Percentiles rank a stretch among this genome's conserved stretches.
phyloP scores from a whole-genome alignment of 2,329 filamentous ascomycete genomes.

The Leptodontidium sp. region DNA sequence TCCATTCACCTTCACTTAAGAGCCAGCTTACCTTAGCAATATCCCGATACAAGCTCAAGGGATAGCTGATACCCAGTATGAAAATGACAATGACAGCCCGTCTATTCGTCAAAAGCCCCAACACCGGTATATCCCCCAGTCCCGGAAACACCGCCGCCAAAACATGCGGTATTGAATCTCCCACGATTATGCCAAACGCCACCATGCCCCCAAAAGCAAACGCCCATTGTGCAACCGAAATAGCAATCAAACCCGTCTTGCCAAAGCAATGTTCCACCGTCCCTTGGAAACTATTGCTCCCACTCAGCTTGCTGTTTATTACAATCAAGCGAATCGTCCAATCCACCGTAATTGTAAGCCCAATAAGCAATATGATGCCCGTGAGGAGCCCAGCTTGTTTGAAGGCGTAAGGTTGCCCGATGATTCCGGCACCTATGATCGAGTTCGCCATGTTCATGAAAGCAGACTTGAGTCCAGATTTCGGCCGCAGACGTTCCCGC shows the following conservation, averaged over 20 bases:
- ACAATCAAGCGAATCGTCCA: conserved; percentile 99
- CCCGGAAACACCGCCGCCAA: conserved; percentile 82
- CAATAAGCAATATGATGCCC: conserved; percentile 79
- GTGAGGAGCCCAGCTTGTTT: conserved; percentile 86
- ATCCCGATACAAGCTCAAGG: conserved; percentile 91
- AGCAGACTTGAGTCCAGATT: conserved; percentile 84
- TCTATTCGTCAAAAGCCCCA: conserved; percentile 84
- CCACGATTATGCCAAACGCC: conserved; percentile 96
- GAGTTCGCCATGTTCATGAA: conserved; percentile 99
- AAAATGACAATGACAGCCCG: conserved; percentile 88
- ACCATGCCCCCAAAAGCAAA: conserved; percentile 99
- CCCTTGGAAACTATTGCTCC: conserved; percentile 91
- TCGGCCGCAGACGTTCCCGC: conserved; percentile 70
- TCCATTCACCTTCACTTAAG: not conserved
- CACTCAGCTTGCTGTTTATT: conserved; percentile 95
- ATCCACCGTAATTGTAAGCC: conserved; percentile 85
- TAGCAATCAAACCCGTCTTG: conserved; percentile 84
- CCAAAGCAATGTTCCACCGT: conserved; percentile 98
- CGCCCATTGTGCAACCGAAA: conserved; percentile 90
- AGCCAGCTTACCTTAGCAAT: conserved; percentile 81
- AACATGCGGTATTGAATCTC: conserved; percentile 94
- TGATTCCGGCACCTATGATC: conserved; percentile 84
- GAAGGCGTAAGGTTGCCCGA: conserved; percentile 94
- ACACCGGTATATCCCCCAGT: conserved; percentile 73
- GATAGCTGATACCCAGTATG: conserved; percentile 85